Evolutionary conservation across 2,329 filamentous ascomycete species (phyloP), one percentile per base, ranked within the genome.

Genomic region (Byssothecium circinans): DNA sequence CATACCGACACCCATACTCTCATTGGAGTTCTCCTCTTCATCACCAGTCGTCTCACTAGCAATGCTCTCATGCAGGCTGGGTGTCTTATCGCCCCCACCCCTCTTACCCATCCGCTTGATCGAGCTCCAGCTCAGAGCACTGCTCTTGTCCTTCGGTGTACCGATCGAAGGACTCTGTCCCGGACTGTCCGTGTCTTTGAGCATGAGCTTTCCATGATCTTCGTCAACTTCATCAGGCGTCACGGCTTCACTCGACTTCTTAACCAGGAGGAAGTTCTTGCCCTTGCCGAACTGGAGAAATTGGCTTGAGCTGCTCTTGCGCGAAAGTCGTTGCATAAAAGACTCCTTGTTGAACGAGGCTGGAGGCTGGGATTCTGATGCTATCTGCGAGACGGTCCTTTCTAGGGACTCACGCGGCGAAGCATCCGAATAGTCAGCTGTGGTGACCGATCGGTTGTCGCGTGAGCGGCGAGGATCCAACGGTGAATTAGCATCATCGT

Each of bases 271-370:
- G 0, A 57, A 57, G 18, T 53, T 58, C 52, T 67, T 69, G n/a
- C 32, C 45, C 50, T 74, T 75, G 41, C 73, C 68, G 33, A 73
- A 70, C 1, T 60, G 62, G 4, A 74, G 65, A 58, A 78, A 78
- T 43, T 78, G 77, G 43, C 68, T 71, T 0, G 73, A 71, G 49
- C 69, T 74, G 29, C 69, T 69, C 57, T 79, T 79, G 43, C 76
- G 73, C 4, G 71, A 72, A 32, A 79, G 68, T 50, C 78, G 78
- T 49, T 74, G 70, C 74, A 79, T 78, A 55, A 78, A 75, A 2
- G 68, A 70, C 41, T 78, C 75, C 44, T 74, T 77, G 49, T 73
- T 70, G 15, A 67, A 50, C 2, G 67, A 61, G 47, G 73, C 69
- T 15, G 19, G 58, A 38, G 39, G 62, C 57, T 34, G 65, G 52